Evolutionary conservation across 331 rosid species (phyloP).

Genomic region (Rhamnella rubrinervis): DNA sequence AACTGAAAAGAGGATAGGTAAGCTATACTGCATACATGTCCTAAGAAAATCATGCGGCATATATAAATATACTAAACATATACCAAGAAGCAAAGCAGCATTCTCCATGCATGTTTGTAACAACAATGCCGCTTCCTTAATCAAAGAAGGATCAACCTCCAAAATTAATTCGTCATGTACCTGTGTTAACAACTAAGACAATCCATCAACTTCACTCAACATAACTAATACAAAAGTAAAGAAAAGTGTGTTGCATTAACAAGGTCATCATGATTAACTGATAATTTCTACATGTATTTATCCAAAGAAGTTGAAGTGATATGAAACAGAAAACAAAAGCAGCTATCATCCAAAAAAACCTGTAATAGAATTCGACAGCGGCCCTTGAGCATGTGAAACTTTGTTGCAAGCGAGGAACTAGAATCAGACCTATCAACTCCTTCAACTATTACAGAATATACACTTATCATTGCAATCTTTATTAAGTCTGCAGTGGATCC

Average conservation of each 20-base stretch:
- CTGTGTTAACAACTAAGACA: slow-evolving; percentile 29
- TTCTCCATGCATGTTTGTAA: slow-evolving; percentile 85
- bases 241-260: slow-evolving; percentile 1
- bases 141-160: slow-evolving; percentile 78
- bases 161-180: slow-evolving; percentile 93
- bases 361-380: slow-evolving; percentile 78
- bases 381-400: slow-evolving; percentile 51
- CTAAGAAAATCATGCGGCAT: slow-evolving; percentile 1
- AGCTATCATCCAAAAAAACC: slow-evolving; percentile 33
- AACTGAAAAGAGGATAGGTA: slow-evolving; percentile 47
- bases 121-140: slow-evolving; percentile 71
- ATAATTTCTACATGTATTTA: neutral
- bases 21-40: neutral
- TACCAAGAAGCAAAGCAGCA: slow-evolving; percentile 83
- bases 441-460: slow-evolving; percentile 51
- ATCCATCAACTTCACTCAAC: too few species aligned
- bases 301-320: too few species aligned
- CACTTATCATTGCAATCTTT: slow-evolving; percentile 80
- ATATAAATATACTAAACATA: slow-evolving; percentile 22
- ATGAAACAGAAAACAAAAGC: neutral
- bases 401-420: slow-evolving; percentile 40
- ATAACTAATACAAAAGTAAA: neutral
- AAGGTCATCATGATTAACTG: neutral
- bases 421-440: slow-evolving; percentile 43
- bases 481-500: slow-evolving; percentile 98